These are phyloP conservation scores for Nidula microcarpa DNA, from an alignment of 768 basidiomycete genomes.

Conservation along the genomic window DNA sequence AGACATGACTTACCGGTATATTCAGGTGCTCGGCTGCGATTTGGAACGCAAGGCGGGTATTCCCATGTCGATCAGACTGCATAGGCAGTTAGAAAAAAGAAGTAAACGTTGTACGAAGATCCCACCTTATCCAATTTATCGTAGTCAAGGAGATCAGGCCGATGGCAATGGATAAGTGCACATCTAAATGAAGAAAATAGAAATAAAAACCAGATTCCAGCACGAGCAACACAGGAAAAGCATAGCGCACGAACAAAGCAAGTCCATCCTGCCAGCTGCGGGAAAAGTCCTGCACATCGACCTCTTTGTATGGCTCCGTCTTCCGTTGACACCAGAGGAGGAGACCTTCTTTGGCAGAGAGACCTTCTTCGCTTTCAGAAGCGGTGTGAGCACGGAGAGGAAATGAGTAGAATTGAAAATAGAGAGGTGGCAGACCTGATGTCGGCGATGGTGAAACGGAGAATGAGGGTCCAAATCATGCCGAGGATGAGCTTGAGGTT, in stretches of 20 bases:
- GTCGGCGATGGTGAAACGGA: constrained; percentile 96
- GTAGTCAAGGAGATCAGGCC: constrained; percentile 93
- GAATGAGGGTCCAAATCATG: constrained; percentile 98
- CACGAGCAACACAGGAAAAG: constrained; percentile 4
- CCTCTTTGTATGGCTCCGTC: constrained; percentile 86
- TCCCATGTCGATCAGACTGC: constrained; percentile 76
- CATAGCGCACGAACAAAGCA: constrained; percentile 67
- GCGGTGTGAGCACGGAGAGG: constrained; percentile 9
- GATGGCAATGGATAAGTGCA: constrained; percentile 95
- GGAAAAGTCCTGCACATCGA: constrained; percentile 92
- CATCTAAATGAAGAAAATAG: constrained; percentile 52
- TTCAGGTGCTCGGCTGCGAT: constrained; percentile 85
- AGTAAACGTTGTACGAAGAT: neutral
- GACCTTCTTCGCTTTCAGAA: constrained; percentile 81
- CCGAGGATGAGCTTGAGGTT: constrained; percentile 97
- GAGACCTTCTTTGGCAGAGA: constrained; percentile 97
- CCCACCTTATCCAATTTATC: constrained; percentile 77
- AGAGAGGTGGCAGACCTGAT: constrained; percentile 67
- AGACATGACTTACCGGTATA: constrained; percentile 68
- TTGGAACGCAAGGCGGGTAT: constrained; percentile 84
- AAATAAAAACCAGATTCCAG: constrained; percentile 1
- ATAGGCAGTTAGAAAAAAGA: constrained; percentile 5
- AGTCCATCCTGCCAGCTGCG: constrained; percentile 93
- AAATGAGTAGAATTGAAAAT: constrained; percentile 1
- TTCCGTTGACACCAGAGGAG: constrained; percentile 98